These are phyloP conservation scores for Nigrograna mackinnonii DNA, from an alignment of 2,329 filamentous ascomycete genomes.

Conservation along the genomic window DNA sequence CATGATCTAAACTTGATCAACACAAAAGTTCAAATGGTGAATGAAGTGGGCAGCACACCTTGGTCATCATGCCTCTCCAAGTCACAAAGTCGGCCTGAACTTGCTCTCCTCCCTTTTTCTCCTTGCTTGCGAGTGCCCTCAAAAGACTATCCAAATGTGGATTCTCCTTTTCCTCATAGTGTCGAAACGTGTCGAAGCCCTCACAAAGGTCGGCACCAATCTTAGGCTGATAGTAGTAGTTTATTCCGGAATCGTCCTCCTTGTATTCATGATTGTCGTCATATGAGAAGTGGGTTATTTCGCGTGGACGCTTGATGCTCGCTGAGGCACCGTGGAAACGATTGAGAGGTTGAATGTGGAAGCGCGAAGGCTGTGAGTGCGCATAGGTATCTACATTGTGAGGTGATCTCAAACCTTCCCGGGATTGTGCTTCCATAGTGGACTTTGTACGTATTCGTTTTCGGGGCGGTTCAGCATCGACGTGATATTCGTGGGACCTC, in stretches of 20 bases:
- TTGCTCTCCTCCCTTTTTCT: slow-evolving; percentile 68
- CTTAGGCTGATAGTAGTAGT: slow-evolving; percentile 82
- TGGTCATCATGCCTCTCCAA: slow-evolving; percentile 99
- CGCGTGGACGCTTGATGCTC: slow-evolving; percentile 56
- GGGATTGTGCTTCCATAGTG: too few relatives aligned
- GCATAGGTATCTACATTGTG: too few relatives aligned
- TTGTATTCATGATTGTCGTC: slow-evolving; percentile 79
- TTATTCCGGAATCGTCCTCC: slow-evolving; percentile 76
- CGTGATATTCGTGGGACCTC: too few relatives aligned
- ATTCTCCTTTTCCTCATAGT: slow-evolving; percentile 80
- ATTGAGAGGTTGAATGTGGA: slow-evolving; percentile 33
- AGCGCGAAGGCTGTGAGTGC: slow-evolving; percentile 13
- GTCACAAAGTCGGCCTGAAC: slow-evolving; percentile 82
- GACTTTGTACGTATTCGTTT: too few relatives aligned
- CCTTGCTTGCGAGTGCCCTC: slow-evolving; percentile 72
- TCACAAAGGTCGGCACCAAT: slow-evolving; percentile 74
- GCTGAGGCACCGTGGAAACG: slow-evolving; percentile 37
- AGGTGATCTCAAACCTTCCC: too few relatives aligned
- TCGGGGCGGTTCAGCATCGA: too few relatives aligned
- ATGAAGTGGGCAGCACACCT: too few relatives aligned
- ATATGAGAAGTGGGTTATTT: slow-evolving; percentile 93
- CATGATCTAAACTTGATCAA: slow-evolving; percentile 69
- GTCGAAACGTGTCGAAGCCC: slow-evolving; percentile 81
- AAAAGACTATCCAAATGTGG: slow-evolving; percentile 87
- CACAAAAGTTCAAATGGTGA: neutral